Conservation (phyloP, 2,329 filamentous ascomycete genomes). For the Phialophora verrucosa region DNA sequence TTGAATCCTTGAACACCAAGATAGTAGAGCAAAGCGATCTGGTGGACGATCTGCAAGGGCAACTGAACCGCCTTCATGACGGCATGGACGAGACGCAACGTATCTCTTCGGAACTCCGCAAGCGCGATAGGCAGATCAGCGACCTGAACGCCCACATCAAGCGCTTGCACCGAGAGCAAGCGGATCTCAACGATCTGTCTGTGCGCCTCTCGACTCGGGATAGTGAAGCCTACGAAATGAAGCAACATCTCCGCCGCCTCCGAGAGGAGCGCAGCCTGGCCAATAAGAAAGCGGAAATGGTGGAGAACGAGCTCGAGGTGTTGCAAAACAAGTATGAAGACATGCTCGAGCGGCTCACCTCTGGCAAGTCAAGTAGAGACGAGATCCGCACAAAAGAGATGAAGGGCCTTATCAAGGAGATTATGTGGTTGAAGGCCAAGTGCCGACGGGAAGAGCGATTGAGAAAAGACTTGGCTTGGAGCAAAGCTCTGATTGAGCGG, state of each 20-base stretch:
- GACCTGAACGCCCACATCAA: slow-evolving; percentile 66
- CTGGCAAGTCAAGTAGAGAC: slow-evolving; percentile 48
- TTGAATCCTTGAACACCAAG: slow-evolving; percentile 73
- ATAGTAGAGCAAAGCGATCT: slow-evolving; percentile 71
- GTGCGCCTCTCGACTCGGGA: slow-evolving; percentile 74
- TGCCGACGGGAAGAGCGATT: slow-evolving; percentile 81
- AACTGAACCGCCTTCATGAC: slow-evolving; percentile 57
- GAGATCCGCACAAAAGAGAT: slow-evolving; percentile 68
- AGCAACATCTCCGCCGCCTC: slow-evolving; percentile 68
- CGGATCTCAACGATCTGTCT: slow-evolving; percentile 62
- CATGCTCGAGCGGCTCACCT: slow-evolving; percentile 56
- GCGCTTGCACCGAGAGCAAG: slow-evolving; percentile 57
- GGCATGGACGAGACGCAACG: slow-evolving; percentile 66
- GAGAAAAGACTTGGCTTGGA: slow-evolving; percentile 79
- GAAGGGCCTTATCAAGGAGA: slow-evolving; percentile 82
- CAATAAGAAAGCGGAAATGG: slow-evolving; percentile 49
- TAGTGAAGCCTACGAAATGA: slow-evolving; percentile 62
- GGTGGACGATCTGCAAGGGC: slow-evolving; percentile 57
- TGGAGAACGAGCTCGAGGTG: slow-evolving; percentile 51
- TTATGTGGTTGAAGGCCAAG: slow-evolving; percentile 84
- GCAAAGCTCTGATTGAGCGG: slow-evolving; percentile 85
- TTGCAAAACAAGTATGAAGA: slow-evolving; percentile 68
- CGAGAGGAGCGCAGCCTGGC: slow-evolving; percentile 54
- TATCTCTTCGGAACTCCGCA: slow-evolving; percentile 72
- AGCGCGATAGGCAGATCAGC: slow-evolving; percentile 70